Evolutionary conservation across 768 basidiomycete species (phyloP).

Genomic region (Symmetrospora coprosmae): DNA sequence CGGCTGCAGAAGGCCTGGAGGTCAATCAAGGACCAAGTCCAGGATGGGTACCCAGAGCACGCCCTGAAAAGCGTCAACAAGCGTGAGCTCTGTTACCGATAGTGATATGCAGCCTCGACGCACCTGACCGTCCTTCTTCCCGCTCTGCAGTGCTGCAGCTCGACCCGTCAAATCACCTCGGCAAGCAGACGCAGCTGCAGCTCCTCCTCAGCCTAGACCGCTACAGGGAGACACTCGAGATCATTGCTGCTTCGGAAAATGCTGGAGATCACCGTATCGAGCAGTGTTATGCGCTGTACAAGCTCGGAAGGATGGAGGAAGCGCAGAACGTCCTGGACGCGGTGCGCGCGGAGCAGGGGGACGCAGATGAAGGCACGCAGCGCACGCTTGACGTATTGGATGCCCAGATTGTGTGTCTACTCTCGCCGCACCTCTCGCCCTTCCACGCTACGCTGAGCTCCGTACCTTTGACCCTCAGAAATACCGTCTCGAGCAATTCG

Average conservation of each 20-base stretch:
- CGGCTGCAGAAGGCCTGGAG: slow-evolving; percentile 9
- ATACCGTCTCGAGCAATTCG: slow-evolving; percentile 38
- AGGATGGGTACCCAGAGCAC: slow-evolving; percentile 34
- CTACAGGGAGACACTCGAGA: slow-evolving; percentile 34
- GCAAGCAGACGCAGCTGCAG: slow-evolving; percentile 37
- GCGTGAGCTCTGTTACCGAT: slow-evolving; percentile 33
- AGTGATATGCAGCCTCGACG: not conserved
- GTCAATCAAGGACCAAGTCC: slow-evolving; percentile 38
- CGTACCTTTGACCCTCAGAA: no score
- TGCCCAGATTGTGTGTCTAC: slow-evolving; percentile 39
- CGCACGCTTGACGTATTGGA: slow-evolving; percentile 36
- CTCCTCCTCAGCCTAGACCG: slow-evolving; percentile 40
- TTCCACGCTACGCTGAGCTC: not conserved
- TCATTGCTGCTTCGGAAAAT: slow-evolving; percentile 22
- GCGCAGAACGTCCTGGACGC: slow-evolving; percentile 33
- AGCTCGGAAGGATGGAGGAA: slow-evolving; percentile 37
- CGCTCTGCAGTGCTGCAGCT: slow-evolving; percentile 35
- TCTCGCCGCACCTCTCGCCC: not conserved
- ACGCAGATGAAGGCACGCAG: slow-evolving; percentile 24
- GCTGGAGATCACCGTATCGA: slow-evolving; percentile 31
- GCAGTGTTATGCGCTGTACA: slow-evolving; percentile 39
- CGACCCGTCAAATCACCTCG: slow-evolving; percentile 32
- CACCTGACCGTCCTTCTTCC: not conserved
- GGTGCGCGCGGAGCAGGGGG: slow-evolving; percentile 9
- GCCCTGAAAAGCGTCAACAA: slow-evolving; percentile 38